phyloP scores from a whole-genome alignment of 2,329 filamentous ascomycete genomes.

The Rutstroemia sp. region DNA sequence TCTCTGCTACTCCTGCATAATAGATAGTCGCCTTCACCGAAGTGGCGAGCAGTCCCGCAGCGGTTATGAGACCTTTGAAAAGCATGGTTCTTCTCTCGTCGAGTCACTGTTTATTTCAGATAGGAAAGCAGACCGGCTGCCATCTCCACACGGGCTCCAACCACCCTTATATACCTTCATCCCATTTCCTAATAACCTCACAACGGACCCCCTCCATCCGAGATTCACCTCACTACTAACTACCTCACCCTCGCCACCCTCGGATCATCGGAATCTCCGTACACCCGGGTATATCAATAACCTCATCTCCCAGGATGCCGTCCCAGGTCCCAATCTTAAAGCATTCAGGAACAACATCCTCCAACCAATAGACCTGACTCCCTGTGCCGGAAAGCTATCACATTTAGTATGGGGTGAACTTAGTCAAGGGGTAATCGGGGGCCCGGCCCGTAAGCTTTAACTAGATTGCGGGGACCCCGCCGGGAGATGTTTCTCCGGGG shows the following conservation, averaged over 20 bases:
- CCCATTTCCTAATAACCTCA: no score
- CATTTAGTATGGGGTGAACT: neutral
- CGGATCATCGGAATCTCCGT: no score
- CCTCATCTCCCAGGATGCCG: no score
- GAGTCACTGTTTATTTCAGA: neutral
- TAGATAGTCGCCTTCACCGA: slow-evolving; percentile 35
- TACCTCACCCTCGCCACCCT: no score
- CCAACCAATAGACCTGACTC: neutral
- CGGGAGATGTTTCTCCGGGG: neutral
- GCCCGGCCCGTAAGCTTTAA: neutral
- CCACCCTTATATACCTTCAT: no score
- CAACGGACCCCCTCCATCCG: no score
- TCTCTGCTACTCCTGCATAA: slow-evolving; percentile 41
- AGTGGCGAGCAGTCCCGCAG: neutral
- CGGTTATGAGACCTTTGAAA: neutral
- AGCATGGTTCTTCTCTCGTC: neutral
- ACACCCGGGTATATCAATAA: no score
- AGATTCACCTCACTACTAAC: no score
- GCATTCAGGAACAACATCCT: neutral
- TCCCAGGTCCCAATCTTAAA: neutral
- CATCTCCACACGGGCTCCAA: no score
- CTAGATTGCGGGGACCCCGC: neutral
- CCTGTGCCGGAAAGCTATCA: neutral
- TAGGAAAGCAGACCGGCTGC: no score
- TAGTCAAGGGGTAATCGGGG: neutral